Evolutionary conservation across 1,284 basidiomycete genomes (phyloP).

Genomic region (Trichosporon coremiiforme): DNA sequence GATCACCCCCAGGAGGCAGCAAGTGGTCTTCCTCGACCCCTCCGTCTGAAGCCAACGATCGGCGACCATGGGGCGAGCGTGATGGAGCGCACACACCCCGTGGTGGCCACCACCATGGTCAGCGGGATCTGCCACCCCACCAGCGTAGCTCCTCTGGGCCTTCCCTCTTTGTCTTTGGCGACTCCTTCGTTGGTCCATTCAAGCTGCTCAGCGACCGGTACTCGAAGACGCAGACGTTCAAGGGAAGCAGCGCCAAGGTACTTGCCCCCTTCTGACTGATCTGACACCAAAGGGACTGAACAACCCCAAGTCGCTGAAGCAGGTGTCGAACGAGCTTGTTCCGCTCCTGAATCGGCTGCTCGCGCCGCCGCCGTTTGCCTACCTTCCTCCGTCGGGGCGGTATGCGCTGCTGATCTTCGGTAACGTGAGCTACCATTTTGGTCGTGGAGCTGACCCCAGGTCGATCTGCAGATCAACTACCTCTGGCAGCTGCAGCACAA

Average conservation of each 20-base stretch:
- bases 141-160: constrained; percentile 9
- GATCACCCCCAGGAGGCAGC: background rate
- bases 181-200: constrained; percentile 52
- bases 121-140: background rate
- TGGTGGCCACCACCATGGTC: background rate
- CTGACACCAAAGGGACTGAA: constrained; percentile 44
- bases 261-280: background rate
- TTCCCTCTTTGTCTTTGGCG: constrained; percentile 47
- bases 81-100: background rate
- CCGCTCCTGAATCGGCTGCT: constrained; percentile 43
- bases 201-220: constrained; percentile 43
- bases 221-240: constrained; percentile 44
- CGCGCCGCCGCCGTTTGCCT: constrained; percentile 47
- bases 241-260: constrained; percentile 53
- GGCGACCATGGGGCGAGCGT: background rate
- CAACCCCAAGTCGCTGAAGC: constrained; percentile 53
- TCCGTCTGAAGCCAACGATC: background rate
- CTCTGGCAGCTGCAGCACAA: constrained; percentile 52
- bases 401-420: constrained; percentile 50
- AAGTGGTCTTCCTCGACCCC: background rate
- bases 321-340: constrained; percentile 46
- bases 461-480: constrained; percentile 55
- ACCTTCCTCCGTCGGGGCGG: constrained; percentile 39
- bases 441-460: constrained; percentile 35
- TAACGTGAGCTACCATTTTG: constrained; percentile 38